phyloP scores from a whole-genome alignment of 176 grass and related monocot genomes.

The Avena sativa region DNA sequence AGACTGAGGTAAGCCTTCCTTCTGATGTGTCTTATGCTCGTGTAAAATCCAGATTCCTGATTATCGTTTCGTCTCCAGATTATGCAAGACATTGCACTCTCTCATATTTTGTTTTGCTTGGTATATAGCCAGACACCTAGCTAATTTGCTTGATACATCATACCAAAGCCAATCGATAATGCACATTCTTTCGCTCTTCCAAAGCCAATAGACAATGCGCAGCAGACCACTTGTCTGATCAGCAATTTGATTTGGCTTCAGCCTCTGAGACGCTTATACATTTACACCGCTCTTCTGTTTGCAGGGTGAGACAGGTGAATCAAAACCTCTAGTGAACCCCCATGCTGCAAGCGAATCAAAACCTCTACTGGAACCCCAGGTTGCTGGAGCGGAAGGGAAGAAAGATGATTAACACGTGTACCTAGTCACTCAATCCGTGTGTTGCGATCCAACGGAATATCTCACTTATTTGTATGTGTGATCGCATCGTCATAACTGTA shows the following conservation, averaged over 20 bases:
- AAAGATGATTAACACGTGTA: slow-evolving; percentile 50
- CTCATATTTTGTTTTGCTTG: background rate
- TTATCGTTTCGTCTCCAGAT: background rate
- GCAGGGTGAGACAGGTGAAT: slow-evolving; percentile 56
- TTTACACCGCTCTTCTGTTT: background rate
- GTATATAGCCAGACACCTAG: background rate
- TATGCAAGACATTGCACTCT: background rate
- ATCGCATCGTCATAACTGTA: background rate
- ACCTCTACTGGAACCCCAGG: slow-evolving; percentile 36
- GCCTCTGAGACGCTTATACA: background rate
- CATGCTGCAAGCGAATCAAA: slow-evolving; percentile 46
- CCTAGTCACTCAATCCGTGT: background rate
- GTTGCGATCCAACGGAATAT: background rate
- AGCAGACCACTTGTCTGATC: background rate
- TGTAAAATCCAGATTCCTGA: background rate
- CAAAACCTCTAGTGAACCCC: slow-evolving; percentile 44
- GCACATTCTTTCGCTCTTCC: background rate
- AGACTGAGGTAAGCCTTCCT: slow-evolving; percentile 55
- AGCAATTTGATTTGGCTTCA: background rate
- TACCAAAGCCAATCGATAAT: background rate
- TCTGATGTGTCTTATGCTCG: background rate
- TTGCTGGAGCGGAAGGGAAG: slow-evolving; percentile 34
- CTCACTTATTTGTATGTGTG: background rate
- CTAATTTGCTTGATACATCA: background rate
- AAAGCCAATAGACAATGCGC: background rate